Evolutionary conservation across 345 rosid species (phyloP), one percentile per base, ranked within the genome.

Genomic region (Citrus sp.): DNA sequence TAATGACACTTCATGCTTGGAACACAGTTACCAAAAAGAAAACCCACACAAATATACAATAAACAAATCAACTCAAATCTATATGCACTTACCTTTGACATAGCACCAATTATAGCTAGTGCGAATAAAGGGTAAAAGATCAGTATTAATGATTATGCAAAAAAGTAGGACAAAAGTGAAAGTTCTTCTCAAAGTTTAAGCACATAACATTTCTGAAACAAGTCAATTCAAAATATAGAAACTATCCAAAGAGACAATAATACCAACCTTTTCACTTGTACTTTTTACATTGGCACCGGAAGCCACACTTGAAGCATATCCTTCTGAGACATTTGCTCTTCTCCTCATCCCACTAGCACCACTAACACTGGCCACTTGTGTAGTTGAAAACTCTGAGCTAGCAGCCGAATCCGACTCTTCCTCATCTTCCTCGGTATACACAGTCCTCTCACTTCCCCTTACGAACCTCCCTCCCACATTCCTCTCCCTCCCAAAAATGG

Each of bases 391-490:
- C 77, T 90, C 96, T 0, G 99, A 91, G 87, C 98, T 93, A 54
- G 85, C 86, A 80, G 90, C 92, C 0, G 98, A 96, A 88, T 91
- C 98, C 0, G 98, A 91, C 80, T 84, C 97, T 9, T 83, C 87
- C 77, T 84, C 97, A 37, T 91, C 97, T 79, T 89, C 94, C 51
- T 78, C 86, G 1, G 89, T 86, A 62, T 85, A 89, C 25, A 80
- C 90, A 80, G 84, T 90, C 82, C 83, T 86, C 61, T 73, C 83
- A 37, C 79, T 80, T n/a, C 77, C 86, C 79, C 86, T 66, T 61
- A 64, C 70, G 66, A 82, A 65, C 76, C 84, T 85, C 65, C 67
- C 88, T n/a, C 74, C 72, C 37, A 79, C 49, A 74, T 75, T 74
- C 38, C 87, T 84, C 6, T 77, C 78, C 75, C 80, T 75, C 28